These are phyloP conservation scores for Moricandia moricandioides DNA, from an alignment of 345 rosid species.

Conservation along the genomic window DNA sequence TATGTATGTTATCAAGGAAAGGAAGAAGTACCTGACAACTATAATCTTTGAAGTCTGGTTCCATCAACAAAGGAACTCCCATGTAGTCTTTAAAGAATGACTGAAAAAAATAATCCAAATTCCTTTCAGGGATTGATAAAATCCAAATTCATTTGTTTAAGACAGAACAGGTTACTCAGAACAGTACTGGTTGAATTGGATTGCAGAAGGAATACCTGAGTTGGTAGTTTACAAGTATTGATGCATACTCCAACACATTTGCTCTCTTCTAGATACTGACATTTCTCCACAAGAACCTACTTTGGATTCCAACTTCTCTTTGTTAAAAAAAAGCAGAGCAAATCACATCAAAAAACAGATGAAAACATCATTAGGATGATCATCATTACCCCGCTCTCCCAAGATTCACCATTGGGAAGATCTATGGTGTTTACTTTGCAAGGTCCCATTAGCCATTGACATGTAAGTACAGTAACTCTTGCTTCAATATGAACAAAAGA, in stretches of 20 bases:
- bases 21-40: constrained; percentile 70
- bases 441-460: constrained; percentile 95
- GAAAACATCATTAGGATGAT: background rate
- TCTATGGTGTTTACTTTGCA: constrained; percentile 70
- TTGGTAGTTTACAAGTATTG: constrained; percentile 90
- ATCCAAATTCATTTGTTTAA: background rate
- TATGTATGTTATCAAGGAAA: background rate
- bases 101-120: constrained; percentile 32
- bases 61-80: constrained; percentile 88
- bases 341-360: background rate
- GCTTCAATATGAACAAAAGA: constrained; percentile 40
- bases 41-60: constrained; percentile 83
- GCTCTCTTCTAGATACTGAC: constrained; percentile 91
- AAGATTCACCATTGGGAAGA: constrained; percentile 71
- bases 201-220: constrained; percentile 52
- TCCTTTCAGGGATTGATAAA: background rate
- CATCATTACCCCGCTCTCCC: constrained; percentile 64
- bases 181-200: background rate
- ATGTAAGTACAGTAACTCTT: constrained; percentile 77
- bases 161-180: background rate
- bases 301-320: constrained; percentile 2
- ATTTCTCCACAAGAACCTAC: constrained; percentile 88
- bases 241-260: constrained; percentile 81
- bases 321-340: background rate
- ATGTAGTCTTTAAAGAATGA: constrained; percentile 74